A percentile compares a stretch with the other conserved stretches of the same genome.
These are phyloP conservation scores for Ailanthus altissimus DNA, from an alignment of 345 rosid species.

Conservation along the genomic window DNA sequence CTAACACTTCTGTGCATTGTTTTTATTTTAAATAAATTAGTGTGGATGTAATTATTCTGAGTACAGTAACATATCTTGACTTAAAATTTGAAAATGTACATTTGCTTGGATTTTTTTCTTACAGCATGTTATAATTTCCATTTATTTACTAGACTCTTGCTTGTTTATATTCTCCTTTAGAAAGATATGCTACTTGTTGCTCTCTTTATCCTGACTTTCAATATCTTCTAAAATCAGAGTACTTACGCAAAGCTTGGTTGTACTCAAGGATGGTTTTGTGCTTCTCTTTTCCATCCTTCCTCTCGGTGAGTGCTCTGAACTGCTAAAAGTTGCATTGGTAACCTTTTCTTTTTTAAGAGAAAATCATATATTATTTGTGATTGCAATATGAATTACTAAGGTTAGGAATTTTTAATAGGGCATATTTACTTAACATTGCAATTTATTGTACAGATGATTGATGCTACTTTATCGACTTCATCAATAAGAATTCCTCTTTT, in stretches of 20 bases:
- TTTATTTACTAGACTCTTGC: not conserved
- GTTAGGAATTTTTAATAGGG: not conserved
- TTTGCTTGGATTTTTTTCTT: constrained; percentile 1
- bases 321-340: not conserved
- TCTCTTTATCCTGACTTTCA: constrained; percentile 4
- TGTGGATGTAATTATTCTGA: not conserved
- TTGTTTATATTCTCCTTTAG: not conserved
- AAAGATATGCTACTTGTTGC: not conserved
- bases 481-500: not conserved
- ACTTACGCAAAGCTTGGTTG: constrained; percentile 88
- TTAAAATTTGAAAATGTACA: constrained; percentile 7
- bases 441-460: not conserved
- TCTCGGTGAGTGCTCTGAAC: constrained; percentile 46
- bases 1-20: not conserved
- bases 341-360: not conserved
- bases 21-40: not conserved
- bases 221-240: constrained; percentile 42
- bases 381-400: not conserved
- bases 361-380: not conserved
- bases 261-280: constrained; percentile 93
- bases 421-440: not conserved
- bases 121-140: not conserved
- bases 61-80: not conserved
- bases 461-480: not conserved
- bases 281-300: constrained; percentile 74